Evolutionary conservation across 495 filamentous ascomycete species (phyloP).

Genomic region (Margaritispora aquatica): DNA sequence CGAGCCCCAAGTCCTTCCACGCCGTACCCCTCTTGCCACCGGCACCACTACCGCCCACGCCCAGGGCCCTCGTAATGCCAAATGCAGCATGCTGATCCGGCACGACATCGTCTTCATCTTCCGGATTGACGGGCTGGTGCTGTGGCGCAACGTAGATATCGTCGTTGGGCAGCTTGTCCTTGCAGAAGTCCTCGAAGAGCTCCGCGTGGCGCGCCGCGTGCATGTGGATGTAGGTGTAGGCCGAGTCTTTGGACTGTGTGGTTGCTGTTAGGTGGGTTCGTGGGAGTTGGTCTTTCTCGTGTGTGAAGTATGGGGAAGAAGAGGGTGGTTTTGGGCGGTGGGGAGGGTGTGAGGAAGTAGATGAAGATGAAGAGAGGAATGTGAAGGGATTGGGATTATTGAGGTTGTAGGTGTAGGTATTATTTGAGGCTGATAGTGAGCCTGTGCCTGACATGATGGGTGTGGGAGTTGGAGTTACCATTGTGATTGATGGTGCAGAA

Average conservation of each 20-base stretch:
- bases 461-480: background rate
- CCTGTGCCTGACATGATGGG: background rate
- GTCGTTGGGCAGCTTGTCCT: constrained; percentile 58
- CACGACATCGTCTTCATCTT: constrained; percentile 97
- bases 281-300: background rate
- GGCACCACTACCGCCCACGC: constrained; percentile 34
- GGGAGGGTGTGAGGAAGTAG: background rate
- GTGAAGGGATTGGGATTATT: background rate
- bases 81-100: constrained; percentile 97
- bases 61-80: constrained; percentile 83
- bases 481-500: background rate
- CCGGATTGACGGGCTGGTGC: constrained; percentile 87
- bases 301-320: background rate
- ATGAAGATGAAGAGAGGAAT: background rate
- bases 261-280: background rate
- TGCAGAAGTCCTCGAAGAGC: constrained; percentile 84
- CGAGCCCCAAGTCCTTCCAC: constrained; percentile 83
- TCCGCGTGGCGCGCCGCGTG: constrained; percentile 52
- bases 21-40: constrained; percentile 49
- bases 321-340: background rate
- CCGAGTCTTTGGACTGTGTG: constrained; percentile 64
- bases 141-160: constrained; percentile 88
- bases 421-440: background rate
- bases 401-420: background rate
- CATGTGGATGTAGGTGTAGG: constrained; percentile 83